phyloP scores from a whole-genome alignment of 495 filamentous ascomycete species.

The Lentithecium fluviatile region DNA sequence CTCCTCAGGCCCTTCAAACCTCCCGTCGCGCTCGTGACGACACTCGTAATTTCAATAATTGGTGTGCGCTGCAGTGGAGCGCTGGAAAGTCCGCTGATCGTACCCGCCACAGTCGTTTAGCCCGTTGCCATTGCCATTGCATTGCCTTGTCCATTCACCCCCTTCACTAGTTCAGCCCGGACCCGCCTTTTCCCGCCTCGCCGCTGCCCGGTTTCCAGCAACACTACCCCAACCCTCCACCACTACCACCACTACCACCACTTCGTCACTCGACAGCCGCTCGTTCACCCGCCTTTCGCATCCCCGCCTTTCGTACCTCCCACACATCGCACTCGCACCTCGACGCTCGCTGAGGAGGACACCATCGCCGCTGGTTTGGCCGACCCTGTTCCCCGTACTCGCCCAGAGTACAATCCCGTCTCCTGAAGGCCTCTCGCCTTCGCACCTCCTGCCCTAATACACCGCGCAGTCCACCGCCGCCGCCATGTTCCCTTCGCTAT shows the following conservation, averaged over 20 bases:
- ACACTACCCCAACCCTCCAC: not conserved
- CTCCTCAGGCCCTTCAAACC: constrained; percentile 8
- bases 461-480: constrained; percentile 1
- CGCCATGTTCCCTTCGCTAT: constrained; percentile 35
- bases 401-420: constrained; percentile 15
- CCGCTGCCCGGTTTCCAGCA: constrained; percentile 22
- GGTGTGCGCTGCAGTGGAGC: constrained; percentile 18
- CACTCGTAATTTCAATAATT: constrained; percentile 1
- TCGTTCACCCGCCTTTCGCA: constrained; percentile 12
- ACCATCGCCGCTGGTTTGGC: constrained; percentile 32
- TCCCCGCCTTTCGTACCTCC: not conserved
- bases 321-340: not conserved
- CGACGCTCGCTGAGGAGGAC: constrained; percentile 14
- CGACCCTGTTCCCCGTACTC: constrained; percentile 24
- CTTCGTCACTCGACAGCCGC: constrained; percentile 12
- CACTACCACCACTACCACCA: too few species aligned
- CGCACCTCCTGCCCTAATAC: not conserved
- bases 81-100: constrained; percentile 34
- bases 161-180: constrained; percentile 6
- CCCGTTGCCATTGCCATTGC: too few species aligned
- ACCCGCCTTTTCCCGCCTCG: constrained; percentile 10
- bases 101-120: constrained; percentile 25
- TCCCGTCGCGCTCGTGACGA: not conserved
- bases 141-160: not conserved
- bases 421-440: constrained; percentile 20